phyloP scores from a whole-genome alignment of 129 eudicot genomes.

The Rutidosis leptorrhynchoides region DNA sequence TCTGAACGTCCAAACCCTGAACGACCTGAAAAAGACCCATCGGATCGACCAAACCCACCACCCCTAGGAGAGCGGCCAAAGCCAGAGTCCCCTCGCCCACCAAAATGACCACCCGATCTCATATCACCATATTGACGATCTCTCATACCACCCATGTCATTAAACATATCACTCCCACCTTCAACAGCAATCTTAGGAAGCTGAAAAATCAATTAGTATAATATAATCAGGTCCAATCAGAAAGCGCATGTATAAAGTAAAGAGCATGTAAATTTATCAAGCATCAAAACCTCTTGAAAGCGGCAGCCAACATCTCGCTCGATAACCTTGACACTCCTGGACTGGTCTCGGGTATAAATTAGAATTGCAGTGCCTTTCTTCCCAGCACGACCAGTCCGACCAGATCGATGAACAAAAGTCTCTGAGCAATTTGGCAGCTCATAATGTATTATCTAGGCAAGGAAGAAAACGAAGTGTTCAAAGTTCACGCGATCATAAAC shows the following conservation, averaged over 20 bases:
- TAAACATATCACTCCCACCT: slow-evolving; percentile 54
- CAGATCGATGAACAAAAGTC: slow-evolving; percentile 86
- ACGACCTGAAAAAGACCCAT: too few relatives aligned
- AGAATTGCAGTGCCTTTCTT: slow-evolving; percentile 86
- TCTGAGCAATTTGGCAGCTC: slow-evolving; percentile 82
- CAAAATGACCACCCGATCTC: slow-evolving; percentile 39
- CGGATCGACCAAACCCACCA: too few relatives aligned
- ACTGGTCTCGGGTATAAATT: slow-evolving; percentile 53
- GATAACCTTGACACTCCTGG: slow-evolving; percentile 60
- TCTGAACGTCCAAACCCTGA: too few relatives aligned
- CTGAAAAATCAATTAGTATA: too few relatives aligned
- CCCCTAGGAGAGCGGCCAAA: too few relatives aligned
- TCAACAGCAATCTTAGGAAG: slow-evolving; percentile 12
- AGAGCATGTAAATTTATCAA: slow-evolving; percentile 32
- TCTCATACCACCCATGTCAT: too few relatives aligned
- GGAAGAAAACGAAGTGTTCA: not conserved
- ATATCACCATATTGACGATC: slow-evolving; percentile 40
- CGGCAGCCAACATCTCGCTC: slow-evolving; percentile 92
- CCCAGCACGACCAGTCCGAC: slow-evolving; percentile 97
- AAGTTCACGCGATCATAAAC: too few relatives aligned
- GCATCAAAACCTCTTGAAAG: too few relatives aligned
- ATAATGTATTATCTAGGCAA: slow-evolving; percentile 65
- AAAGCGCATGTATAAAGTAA: too few relatives aligned
- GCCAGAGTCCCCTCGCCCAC: too few relatives aligned
- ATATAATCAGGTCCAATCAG: too few relatives aligned